A percentile compares a stretch with the other conserved stretches of the same genome.
Evolutionary conservation across 768 basidiomycete species (phyloP).

Genomic region (Russula dissimulans): DNA sequence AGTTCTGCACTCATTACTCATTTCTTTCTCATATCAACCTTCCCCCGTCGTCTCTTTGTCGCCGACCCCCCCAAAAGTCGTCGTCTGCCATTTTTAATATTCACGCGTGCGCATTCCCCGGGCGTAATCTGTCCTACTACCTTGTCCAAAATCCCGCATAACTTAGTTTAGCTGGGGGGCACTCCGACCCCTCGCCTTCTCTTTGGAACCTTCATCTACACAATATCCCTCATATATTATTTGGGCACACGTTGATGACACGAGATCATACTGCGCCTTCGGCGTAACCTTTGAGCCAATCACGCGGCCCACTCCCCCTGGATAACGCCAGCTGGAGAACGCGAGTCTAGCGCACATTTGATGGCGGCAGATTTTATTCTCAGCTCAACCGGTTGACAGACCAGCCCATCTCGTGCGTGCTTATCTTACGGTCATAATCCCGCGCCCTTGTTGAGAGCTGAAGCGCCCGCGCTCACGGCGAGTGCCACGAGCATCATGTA

Average conservation of each 20-base stretch:
- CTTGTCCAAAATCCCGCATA: slow-evolving; percentile 4
- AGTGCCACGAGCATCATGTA: slow-evolving; percentile 14
- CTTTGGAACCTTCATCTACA: slow-evolving; percentile 12
- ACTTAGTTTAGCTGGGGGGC: not conserved
- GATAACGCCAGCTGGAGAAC: slow-evolving; percentile 16
- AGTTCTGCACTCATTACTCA: not conserved
- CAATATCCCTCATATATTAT: not conserved
- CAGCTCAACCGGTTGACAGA: not conserved
- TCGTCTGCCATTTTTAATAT: slow-evolving; percentile 10
- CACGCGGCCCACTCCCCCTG: slow-evolving; percentile 2
- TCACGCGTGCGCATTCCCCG: slow-evolving; percentile 1
- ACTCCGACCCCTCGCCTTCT: slow-evolving; percentile 5
- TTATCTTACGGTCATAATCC: slow-evolving; percentile 3
- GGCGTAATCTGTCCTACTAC: slow-evolving; percentile 11
- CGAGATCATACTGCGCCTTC: slow-evolving; percentile 10
- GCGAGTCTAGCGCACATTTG: slow-evolving; percentile 5
- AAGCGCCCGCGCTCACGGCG: slow-evolving; percentile 6
- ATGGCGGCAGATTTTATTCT: slow-evolving; percentile 8
- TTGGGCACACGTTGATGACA: slow-evolving; percentile 16
- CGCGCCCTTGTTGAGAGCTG: not conserved
- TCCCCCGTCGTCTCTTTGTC: not conserved
- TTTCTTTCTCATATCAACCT: not conserved
- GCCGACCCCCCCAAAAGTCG: not conserved
- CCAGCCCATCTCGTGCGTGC: not conserved
- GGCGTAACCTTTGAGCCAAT: slow-evolving; percentile 14